phyloP scores from a whole-genome alignment of 192 early-diverging fungal species.

The Funneliformis mosseae region DNA sequence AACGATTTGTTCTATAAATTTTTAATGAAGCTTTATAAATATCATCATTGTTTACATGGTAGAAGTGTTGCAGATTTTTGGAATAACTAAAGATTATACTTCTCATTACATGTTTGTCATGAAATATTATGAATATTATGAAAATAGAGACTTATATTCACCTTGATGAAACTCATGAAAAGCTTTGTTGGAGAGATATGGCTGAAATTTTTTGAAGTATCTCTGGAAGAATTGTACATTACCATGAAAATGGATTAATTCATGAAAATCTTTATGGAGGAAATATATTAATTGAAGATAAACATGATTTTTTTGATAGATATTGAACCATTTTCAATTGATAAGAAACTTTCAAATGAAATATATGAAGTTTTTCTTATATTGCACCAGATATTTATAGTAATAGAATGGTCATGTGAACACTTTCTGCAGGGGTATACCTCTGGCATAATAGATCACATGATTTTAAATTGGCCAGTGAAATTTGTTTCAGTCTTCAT shows the following conservation, averaged over 20 bases:
- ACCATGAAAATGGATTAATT: neutral
- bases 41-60: no score
- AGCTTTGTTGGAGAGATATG: neutral
- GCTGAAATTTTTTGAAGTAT: no score
- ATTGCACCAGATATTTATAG: conserved; percentile 46
- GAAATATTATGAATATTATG: neutral
- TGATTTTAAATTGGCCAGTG: conserved; percentile 30
- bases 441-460: conserved; percentile 37
- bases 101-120: no score
- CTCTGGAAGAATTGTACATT: neutral
- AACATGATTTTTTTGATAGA: neutral
- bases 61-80: no score
- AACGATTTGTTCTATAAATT: no score
- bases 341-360: neutral
- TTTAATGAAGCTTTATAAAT: neutral
- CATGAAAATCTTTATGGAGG: conserved; percentile 19
- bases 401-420: conserved; percentile 49
- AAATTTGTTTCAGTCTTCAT: conserved; percentile 38
- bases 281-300: neutral
- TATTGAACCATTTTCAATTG: neutral
- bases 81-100: no score
- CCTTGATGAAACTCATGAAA: neutral
- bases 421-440: conserved; percentile 39
- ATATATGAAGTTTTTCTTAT: conserved; percentile 39
- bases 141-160: neutral